Percentiles rank a stretch among this genome's conserved stretches.
These are phyloP conservation scores for Fusarium graminum DNA, from an alignment of 2,329 filamentous ascomycete species.

Conservation along the genomic window DNA sequence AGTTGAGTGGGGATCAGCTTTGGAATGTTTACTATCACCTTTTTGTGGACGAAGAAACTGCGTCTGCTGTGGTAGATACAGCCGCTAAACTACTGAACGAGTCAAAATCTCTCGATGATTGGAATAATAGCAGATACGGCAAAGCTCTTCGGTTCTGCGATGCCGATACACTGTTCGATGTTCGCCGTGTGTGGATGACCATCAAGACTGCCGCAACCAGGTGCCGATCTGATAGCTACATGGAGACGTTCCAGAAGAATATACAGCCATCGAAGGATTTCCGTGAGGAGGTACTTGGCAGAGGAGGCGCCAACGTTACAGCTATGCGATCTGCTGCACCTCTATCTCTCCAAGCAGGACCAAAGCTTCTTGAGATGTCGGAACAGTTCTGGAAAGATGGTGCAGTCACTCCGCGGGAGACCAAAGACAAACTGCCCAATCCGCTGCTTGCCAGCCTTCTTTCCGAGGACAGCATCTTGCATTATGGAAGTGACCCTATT, in stretches of 20 bases:
- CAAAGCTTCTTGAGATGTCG: slow-evolving; percentile 43
- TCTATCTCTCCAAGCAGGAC: slow-evolving; percentile 47
- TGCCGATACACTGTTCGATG: slow-evolving; percentile 57
- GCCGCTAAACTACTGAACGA: slow-evolving; percentile 57
- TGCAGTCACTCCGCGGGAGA: slow-evolving; percentile 43
- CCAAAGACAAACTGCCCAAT: slow-evolving; percentile 53
- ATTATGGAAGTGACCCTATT: slow-evolving; percentile 65
- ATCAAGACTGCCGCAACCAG: slow-evolving; percentile 41
- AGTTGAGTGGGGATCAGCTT: slow-evolving; percentile 48
- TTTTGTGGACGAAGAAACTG: slow-evolving; percentile 57
- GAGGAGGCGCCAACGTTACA: slow-evolving; percentile 45
- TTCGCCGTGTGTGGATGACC: slow-evolving; percentile 56
- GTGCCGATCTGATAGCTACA: slow-evolving; percentile 20
- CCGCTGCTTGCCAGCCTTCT: slow-evolving; percentile 60
- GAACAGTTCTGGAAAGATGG: slow-evolving; percentile 56
- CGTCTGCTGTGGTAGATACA: slow-evolving; percentile 57
- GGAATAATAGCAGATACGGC: slow-evolving; percentile 62
- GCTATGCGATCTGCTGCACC: slow-evolving; percentile 57
- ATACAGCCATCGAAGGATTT: slow-evolving; percentile 38
- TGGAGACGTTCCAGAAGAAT: slow-evolving; percentile 32
- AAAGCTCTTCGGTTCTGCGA: slow-evolving; percentile 63
- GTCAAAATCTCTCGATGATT: slow-evolving; percentile 57
- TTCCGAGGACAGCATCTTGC: slow-evolving; percentile 55
- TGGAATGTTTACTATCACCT: slow-evolving; percentile 71
- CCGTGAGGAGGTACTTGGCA: slow-evolving; percentile 26